These are phyloP conservation scores for Calonectria fujianensis DNA, from an alignment of 2,329 filamentous ascomycete species.

Conservation along the genomic window DNA sequence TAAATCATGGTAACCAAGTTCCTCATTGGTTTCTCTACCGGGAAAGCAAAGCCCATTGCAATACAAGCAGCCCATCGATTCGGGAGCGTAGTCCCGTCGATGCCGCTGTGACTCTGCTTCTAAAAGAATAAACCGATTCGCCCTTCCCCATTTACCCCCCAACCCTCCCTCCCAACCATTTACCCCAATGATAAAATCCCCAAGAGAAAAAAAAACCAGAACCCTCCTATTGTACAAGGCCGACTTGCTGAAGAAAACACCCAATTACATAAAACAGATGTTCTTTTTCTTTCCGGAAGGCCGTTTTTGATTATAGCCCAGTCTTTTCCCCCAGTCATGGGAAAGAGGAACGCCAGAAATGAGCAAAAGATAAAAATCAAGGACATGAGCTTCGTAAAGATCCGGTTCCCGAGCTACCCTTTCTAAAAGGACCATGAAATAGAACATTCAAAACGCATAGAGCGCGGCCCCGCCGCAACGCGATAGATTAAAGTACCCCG, in stretches of 20 bases:
- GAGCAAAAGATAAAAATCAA: constrained; percentile 38
- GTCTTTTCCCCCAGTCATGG: constrained; percentile 26
- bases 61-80: constrained; percentile 12
- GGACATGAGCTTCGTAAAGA: constrained; percentile 52
- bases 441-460: constrained; percentile 37
- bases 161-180: constrained; percentile 10
- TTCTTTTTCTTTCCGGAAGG: constrained; percentile 23
- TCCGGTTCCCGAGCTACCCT: constrained; percentile 33
- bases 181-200: constrained; percentile 33
- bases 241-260: constrained; percentile 13
- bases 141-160: constrained; percentile 25
- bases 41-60: constrained; percentile 36
- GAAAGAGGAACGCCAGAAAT: constrained; percentile 37
- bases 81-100: constrained; percentile 28
- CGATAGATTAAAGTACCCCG: constrained; percentile 40
- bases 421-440: constrained; percentile 39
- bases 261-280: constrained; percentile 2
- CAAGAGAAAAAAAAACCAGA: constrained; percentile 17
- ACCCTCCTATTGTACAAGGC: constrained; percentile 48
- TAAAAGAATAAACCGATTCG: constrained; percentile 38
- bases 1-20: constrained; percentile 31
- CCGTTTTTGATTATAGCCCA: constrained; percentile 39
- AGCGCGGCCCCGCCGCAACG: constrained; percentile 7
- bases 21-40: constrained; percentile 35
- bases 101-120: constrained; percentile 32